Conservation (phyloP, 495 filamentous ascomycete genomes). For the Xylaria palmicola region DNA sequence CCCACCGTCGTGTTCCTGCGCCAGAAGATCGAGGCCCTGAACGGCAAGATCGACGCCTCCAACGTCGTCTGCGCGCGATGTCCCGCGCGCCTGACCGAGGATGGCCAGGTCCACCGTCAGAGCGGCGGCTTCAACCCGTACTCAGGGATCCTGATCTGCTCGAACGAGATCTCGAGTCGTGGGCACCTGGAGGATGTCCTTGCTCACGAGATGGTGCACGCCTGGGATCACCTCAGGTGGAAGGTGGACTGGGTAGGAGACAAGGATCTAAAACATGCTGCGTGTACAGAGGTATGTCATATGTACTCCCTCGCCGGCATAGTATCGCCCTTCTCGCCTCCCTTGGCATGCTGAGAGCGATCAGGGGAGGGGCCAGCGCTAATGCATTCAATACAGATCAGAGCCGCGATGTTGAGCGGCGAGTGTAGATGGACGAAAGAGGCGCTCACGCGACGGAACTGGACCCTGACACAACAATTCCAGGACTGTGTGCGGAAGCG, state of each 20-base stretch:
- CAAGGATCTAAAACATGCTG: conserved; percentile 73
- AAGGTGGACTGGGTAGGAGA: conserved; percentile 78
- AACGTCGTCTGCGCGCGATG: conserved; percentile 86
- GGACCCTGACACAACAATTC: conserved; percentile 85
- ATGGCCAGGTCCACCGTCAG: conserved; percentile 41
- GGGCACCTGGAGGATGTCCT: conserved; percentile 88
- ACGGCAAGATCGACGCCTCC: conserved; percentile 64
- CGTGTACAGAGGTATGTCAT: conserved; percentile 81
- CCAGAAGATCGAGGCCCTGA: conserved; percentile 72
- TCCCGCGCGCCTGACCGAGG: conserved; percentile 46
- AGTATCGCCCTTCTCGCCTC: not conserved
- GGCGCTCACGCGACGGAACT: conserved; percentile 78
- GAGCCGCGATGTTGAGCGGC: conserved; percentile 85
- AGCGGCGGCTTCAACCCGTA: conserved; percentile 79
- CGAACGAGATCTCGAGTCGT: conserved; percentile 75
- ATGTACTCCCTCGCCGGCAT: not conserved
- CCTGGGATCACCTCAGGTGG: conserved; percentile 89
- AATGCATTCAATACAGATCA: conserved; percentile 59
- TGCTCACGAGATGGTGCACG: conserved; percentile 97
- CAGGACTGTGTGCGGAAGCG: conserved; percentile 86
- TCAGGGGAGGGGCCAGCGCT: conserved; percentile 11
- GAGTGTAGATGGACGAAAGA: conserved; percentile 92
- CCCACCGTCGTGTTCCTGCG: conserved; percentile 83
- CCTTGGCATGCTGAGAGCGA: not conserved
- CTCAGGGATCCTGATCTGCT: conserved; percentile 85